Conservation (phyloP, 176 grass and related monocot species). For the Pontederia paniculata region DNA sequence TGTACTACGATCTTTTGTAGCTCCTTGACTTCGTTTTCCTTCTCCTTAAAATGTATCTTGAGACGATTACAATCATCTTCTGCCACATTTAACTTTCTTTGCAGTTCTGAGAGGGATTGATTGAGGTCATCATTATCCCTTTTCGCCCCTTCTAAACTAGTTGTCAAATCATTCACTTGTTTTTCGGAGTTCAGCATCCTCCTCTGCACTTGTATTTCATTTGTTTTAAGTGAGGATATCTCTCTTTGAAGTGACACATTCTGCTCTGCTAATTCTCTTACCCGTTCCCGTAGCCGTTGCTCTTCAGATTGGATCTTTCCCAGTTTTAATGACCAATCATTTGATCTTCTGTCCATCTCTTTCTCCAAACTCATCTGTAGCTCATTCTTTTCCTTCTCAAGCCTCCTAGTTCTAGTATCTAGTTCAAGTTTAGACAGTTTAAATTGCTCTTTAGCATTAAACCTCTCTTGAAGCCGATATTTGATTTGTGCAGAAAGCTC, state of each 20-base stretch:
- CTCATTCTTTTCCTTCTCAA: conserved; percentile 55
- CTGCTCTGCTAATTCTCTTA: conserved; percentile 88
- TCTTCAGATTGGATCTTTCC: conserved; percentile 71
- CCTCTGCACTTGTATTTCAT: conserved; percentile 25
- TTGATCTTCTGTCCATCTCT: conserved; percentile 61
- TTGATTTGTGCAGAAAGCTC: conserved; percentile 81
- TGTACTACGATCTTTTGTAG: conserved; percentile 56
- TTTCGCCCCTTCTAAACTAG: conserved; percentile 30
- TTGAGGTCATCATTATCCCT: conserved; percentile 30
- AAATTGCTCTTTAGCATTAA: conserved; percentile 48
- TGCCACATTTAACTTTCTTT: conserved; percentile 34
- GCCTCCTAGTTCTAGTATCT: conserved; percentile 34
- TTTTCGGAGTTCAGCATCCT: conserved; percentile 31
- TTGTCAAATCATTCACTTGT: conserved; percentile 31
- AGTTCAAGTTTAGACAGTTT: conserved; percentile 46
- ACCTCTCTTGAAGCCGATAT: conserved; percentile 59
- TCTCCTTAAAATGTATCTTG: conserved; percentile 49
- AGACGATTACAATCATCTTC: conserved; percentile 46
- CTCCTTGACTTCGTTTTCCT: conserved; percentile 52
- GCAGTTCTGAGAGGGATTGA: conserved; percentile 34
- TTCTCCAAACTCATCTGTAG: conserved; percentile 39
- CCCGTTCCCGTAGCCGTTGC: conserved; percentile 67
- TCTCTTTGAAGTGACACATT: conserved; percentile 94
- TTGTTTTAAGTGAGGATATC: conserved; percentile 39
- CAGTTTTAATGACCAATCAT: conserved; percentile 52